A percentile compares a stretch with the other conserved stretches of the same genome.
Evolutionary conservation across 441 rosid genomes (phyloP).

Genomic region (Kokia cookei): DNA sequence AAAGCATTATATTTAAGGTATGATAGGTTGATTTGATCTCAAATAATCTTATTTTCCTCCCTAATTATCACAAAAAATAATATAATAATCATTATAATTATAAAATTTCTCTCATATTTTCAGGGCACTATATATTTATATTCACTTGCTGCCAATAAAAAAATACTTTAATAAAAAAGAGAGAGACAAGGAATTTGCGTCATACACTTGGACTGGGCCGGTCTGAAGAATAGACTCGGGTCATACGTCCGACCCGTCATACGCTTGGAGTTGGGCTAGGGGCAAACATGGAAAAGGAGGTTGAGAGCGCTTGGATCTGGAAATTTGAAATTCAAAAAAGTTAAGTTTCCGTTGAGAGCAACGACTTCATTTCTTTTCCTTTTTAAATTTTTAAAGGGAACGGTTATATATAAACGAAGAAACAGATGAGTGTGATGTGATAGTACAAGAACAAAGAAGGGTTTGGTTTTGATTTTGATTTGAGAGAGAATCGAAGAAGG

Average conservation of each 20-base stretch:
- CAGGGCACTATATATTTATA: too few relatives aligned
- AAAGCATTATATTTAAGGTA: too few relatives aligned
- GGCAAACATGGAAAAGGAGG: not conserved
- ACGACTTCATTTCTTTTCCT: not conserved
- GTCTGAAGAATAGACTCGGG: not conserved
- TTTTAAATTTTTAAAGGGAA: conserved; percentile 1
- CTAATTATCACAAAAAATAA: too few relatives aligned
- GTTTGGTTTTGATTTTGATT: not conserved
- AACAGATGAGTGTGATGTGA: not conserved
- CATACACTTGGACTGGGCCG: not conserved
- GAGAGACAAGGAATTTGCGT: too few relatives aligned
- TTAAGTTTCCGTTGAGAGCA: conserved; percentile 23
- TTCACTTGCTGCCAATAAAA: too few relatives aligned
- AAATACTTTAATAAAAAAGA: too few relatives aligned
- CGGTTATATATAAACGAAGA: conserved; percentile 2
- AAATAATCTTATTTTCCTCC: too few relatives aligned
- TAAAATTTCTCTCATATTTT: too few relatives aligned
- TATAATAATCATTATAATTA: too few relatives aligned
- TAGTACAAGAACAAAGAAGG: not conserved
- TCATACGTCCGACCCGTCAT: not conserved
- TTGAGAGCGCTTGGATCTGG: not conserved
- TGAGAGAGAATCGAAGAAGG: conserved; percentile 8
- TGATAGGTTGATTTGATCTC: too few relatives aligned
- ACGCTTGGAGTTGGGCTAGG: not conserved
- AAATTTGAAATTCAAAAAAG: conserved; percentile 38